Base-by-base conservation (phyloP, 371 early-diverging fungal genomes). In the Sporodiniella umbellata region DNA sequence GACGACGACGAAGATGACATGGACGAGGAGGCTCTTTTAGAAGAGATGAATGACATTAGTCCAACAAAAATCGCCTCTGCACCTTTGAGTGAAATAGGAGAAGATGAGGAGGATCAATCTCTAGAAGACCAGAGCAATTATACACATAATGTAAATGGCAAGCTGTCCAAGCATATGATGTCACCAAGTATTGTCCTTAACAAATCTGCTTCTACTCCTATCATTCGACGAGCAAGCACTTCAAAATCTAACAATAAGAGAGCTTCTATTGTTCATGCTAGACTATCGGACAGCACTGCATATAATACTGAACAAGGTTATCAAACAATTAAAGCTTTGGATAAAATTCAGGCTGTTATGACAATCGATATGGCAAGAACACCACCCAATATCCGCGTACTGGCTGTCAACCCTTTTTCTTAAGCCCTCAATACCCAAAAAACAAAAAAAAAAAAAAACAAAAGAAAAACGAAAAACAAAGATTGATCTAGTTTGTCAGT, bases 321-420 rank as follows among this genome's bases (percentile, higher is more conserved):
- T 17, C 87, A 86, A 60, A 78, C 77, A 3, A 78, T 89, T 53
- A 68, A 70, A 46, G 78, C 85, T 8, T 76, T 87, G 59, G 78
- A 81, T 31, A 72, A 70, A 45, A 66, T 89, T 31, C 58, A 70
- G 18, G 84, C 87, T 1, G 70, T 81, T 54, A 66, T 87, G 25
- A 80, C 77, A 2, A 69, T 78, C 5, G 83, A 87, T 45, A 78
- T 81, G 33, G 64, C 68, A 18, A 70, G 75, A 35, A 84, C 85
- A 8, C 90, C 88, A 8, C 86, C 86, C 22, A 74, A 80, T n/a
- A 81, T 85, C 64, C 83, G 83, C 58, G 59, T 87, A 31, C 56
- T 79, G 46, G 81, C 84, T n/a, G 79, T 77, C 53, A 81, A 86
- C 48, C 87, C 86, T 18, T 75, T 62, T 42, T 70, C 74, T 38